Conservation (phyloP, 164 flowering plant species). For the Magnolia officinalis region DNA sequence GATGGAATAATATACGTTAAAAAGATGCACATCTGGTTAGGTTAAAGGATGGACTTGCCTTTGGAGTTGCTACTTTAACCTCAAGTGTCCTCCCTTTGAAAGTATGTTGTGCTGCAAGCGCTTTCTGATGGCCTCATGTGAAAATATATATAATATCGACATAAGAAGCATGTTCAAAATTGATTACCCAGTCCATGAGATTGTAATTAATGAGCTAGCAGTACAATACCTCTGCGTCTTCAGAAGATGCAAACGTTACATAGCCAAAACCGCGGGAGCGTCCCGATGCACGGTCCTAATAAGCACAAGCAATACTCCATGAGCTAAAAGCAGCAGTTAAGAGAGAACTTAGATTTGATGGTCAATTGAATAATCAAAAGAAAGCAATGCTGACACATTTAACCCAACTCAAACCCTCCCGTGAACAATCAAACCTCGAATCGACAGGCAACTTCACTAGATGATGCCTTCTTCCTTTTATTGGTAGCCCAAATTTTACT, state of each 20-base stretch:
- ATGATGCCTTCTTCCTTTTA: not conserved
- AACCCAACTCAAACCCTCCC: not conserved
- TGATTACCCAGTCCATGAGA: not conserved
- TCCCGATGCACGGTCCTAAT: slow-evolving; percentile 21
- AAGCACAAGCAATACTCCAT: slow-evolving; percentile 6
- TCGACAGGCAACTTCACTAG: not conserved
- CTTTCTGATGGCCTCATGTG: slow-evolving; percentile 12
- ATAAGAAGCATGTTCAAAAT: not conserved
- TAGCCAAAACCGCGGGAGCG: slow-evolving; percentile 26
- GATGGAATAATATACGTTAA: not conserved
- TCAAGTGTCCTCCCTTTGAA: slow-evolving; percentile 21
- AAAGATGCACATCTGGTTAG: not conserved
- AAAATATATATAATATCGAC: not conserved
- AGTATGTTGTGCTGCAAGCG: slow-evolving; percentile 16
- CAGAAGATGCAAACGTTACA: slow-evolving; percentile 19
- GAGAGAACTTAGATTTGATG: not conserved
- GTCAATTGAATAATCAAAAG: slow-evolving; percentile 3
- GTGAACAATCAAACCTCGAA: not conserved
- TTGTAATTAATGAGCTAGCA: not conserved
- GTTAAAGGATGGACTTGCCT: slow-evolving; percentile 8
- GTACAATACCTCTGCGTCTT: slow-evolving; percentile 20
- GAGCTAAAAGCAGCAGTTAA: not conserved
- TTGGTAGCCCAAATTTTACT: too few relatives aligned
- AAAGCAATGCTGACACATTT: not conserved
- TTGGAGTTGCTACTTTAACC: slow-evolving; percentile 24